Evolutionary conservation across 768 basidiomycete species (phyloP), one percentile per base, ranked within the genome.

Genomic region (Gymnopilus dilepis): DNA sequence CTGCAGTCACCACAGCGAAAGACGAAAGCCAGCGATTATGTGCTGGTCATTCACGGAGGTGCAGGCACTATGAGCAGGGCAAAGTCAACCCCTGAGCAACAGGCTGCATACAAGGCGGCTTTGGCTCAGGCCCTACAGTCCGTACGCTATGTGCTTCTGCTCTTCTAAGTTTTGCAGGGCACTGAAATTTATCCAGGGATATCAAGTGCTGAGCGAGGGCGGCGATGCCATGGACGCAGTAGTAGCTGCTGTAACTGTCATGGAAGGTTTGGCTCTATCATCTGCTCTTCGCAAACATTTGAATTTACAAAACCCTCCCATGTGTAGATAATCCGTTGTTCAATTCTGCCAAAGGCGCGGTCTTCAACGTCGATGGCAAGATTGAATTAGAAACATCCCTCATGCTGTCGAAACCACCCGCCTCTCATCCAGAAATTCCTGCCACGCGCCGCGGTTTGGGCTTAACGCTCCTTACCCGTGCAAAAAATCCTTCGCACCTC

Each of bases 161-260:
- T 50, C 21, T 17, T 37, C 21, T 4, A 41, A 8, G 4, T 51
- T 34, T 28, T 22, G 4, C n/a, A 21, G 26, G 17, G 28, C 9
- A 6, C 15, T 31, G 30, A 42, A 47, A 19, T 15, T n/a, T 43
- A n/a, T 12, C n/a, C 21, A 81, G 80, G 92, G 92, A 0, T 78
- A 92, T 65, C 69, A 82, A 19, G 78, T 92, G 19, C 82, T 95
- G 42, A 76, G 72, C 38, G 73, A 80, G 3, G 90, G 89, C 15
- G 92, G 92, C 0, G 90, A 92, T 69, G 92, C 92, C 4, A 86
- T 95, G 82, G 91, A 94, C 70, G 92, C 93, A 17, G 86, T 82
- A 4, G 87, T 90, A 3, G 88, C 90, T 9, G 91, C 92, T 0
- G 92, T 92, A 7, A 77, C 84, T 0, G 72, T 79, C 15, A 77